Evolutionary conservation across 2,329 filamentous ascomycete genomes (phyloP).

Genomic region (Epichloe baconii): DNA sequence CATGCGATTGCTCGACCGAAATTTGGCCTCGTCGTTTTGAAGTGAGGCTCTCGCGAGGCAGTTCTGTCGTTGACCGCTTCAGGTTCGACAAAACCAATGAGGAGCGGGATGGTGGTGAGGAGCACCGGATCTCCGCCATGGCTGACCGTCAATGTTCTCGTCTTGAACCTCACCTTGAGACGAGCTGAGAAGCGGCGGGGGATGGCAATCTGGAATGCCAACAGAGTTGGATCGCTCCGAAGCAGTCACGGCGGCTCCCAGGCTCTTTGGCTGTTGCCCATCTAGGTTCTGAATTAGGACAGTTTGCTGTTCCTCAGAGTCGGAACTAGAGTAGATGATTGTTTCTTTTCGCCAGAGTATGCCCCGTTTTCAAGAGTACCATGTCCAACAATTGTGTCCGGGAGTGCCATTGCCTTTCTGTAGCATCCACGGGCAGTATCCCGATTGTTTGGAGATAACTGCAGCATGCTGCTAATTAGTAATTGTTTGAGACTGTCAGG

Average conservation of each 20-base stretch:
- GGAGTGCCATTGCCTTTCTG: not conserved
- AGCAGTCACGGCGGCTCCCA: too few relatives aligned
- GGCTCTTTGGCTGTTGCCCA: too few relatives aligned
- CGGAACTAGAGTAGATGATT: too few relatives aligned
- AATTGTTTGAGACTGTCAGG: not conserved
- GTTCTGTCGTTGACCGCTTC: slow-evolving; percentile 1
- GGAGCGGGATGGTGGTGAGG: not conserved
- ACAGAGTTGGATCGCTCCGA: too few relatives aligned
- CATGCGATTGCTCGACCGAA: not conserved
- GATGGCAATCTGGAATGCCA: too few relatives aligned
- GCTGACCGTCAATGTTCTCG: not conserved
- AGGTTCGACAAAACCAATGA: not conserved
- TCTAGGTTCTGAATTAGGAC: too few relatives aligned
- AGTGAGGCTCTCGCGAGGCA: not conserved
- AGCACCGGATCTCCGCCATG: slow-evolving; percentile 2
- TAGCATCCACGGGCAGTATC: slow-evolving; percentile 1
- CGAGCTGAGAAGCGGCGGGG: not conserved
- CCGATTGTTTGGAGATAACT: not conserved
- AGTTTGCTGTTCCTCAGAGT: too few relatives aligned
- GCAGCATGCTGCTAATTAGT: slow-evolving; percentile 2
- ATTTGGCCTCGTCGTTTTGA: slow-evolving; percentile 1
- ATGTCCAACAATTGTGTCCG: not conserved
- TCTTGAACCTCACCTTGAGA: too few relatives aligned
- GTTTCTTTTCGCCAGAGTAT: not conserved
- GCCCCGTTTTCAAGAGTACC: not conserved